Conservation (phyloP, 306 rosid species). For the Cicer cuneatum region DNA sequence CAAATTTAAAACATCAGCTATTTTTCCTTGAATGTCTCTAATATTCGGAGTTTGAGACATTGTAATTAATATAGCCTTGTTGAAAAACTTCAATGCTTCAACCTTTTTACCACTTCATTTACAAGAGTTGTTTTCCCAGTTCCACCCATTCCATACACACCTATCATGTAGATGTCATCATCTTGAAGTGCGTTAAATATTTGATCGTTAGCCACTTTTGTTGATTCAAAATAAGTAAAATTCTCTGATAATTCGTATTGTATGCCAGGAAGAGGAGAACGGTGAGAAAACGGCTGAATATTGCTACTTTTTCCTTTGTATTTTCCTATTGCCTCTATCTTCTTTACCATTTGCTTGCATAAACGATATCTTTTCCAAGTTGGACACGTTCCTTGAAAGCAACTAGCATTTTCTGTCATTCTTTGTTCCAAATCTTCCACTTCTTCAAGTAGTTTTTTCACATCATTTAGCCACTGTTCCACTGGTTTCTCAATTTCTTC, state of each 20-base stretch:
- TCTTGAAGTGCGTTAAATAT: constrained; percentile 29
- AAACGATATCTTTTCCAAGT: constrained; percentile 20
- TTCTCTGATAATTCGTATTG: no score
- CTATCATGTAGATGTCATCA: constrained; percentile 7
- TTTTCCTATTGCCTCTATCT: background rate
- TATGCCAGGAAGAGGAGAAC: no score
- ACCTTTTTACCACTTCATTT: constrained; percentile 20
- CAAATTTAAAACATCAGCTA: background rate
- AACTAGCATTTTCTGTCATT: constrained; percentile 2
- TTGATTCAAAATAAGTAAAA: no score
- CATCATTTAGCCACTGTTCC: constrained; percentile 22
- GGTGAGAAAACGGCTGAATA: no score
- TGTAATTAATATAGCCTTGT: background rate
- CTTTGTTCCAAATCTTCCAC: background rate
- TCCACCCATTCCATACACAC: constrained; percentile 38
- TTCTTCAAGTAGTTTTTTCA: background rate
- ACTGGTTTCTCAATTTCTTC: constrained; percentile 7
- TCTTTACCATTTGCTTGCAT: constrained; percentile 22
- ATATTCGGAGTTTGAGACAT: constrained; percentile 6
- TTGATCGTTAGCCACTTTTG: background rate
- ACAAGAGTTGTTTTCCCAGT: constrained; percentile 34
- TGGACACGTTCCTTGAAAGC: constrained; percentile 19
- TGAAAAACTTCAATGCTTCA: background rate
- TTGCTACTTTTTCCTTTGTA: background rate
- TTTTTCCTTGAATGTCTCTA: background rate